Evolutionary conservation across 1,284 basidiomycete genomes (phyloP).

Genomic region (Anthracocystis setariae): DNA sequence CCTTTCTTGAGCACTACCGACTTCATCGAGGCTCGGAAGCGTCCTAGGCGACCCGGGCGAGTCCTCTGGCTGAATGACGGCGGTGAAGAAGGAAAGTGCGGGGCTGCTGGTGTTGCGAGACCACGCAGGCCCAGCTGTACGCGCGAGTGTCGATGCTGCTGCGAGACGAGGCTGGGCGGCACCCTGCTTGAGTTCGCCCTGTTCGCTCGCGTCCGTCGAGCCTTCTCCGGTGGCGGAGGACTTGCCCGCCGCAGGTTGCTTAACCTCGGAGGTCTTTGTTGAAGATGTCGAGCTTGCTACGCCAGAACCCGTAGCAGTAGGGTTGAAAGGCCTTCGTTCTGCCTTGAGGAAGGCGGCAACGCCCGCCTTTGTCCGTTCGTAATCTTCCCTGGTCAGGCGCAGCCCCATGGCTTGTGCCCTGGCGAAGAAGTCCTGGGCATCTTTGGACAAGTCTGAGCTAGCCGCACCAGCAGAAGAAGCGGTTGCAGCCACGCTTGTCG

Average conservation of each 20-base stretch:
- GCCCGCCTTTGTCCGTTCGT: conserved; percentile 62
- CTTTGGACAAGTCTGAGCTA: conserved; percentile 24
- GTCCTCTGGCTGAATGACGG: conserved; percentile 36
- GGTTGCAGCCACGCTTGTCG: conserved; percentile 1
- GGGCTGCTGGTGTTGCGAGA: conserved; percentile 48
- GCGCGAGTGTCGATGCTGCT: conserved; percentile 25
- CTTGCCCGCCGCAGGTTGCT: conserved; percentile 6
- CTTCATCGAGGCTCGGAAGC: conserved; percentile 52
- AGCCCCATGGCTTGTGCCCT: conserved; percentile 64
- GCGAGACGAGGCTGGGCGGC: conserved; percentile 24
- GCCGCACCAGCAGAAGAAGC: conserved; percentile 2
- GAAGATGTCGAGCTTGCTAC: conserved; percentile 9
- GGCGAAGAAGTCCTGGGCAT: conserved; percentile 63
- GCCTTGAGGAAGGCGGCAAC: conserved; percentile 65
- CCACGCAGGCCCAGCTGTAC: conserved; percentile 24
- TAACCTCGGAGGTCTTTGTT: conserved; percentile 10
- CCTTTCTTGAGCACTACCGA: conserved; percentile 54
- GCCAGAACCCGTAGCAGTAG: conserved; percentile 4
- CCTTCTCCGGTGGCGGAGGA: conserved; percentile 1
- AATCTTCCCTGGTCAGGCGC: conserved; percentile 61
- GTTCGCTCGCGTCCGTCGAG: conserved; percentile 3
- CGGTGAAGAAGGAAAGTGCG: conserved; percentile 55
- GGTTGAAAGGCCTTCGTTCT: conserved; percentile 43
- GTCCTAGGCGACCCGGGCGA: conserved; percentile 35
- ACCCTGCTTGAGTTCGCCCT: conserved; percentile 11